Evolutionary conservation across 2,329 filamentous ascomycete genomes (phyloP), one percentile per base, ranked within the genome.

Genomic region (Zopfia rhizophila): DNA sequence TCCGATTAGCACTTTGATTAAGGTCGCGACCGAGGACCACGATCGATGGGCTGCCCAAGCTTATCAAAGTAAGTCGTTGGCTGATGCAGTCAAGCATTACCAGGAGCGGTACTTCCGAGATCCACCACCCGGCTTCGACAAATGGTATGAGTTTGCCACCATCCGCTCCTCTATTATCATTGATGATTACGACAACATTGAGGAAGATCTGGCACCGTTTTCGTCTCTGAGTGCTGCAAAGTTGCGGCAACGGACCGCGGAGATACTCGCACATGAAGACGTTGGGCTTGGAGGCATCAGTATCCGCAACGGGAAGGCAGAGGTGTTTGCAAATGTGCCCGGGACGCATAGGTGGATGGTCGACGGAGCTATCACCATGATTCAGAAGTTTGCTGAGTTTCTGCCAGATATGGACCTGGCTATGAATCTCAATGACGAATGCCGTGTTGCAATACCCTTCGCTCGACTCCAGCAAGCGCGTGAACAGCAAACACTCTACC

Each of bases 351-450:
- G 74, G 13, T 84, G 82, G 81, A 82, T 84, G 78, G 71, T 85
- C 7, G 75, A 81, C 22, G 81, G 81, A 17, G 72, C 81, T 1
- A 69, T 76, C 1, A 58, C 71, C 5, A 82, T 86, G 72, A 81
- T 86, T 22, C 71, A 75, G 24, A 72, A 75, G 1, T 84, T 85
- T 53, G 73, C 75, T 1, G 61, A 80, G 43, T 73, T 76, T 53
- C 72, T 86, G 21, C 83, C 83, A 0, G 82, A 86, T 48, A 86
- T 86, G 83, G 82, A 85, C 56, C 63, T 86, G 25, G 82, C 79
- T 1, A 80, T 86, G 68, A 86, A 86, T 49, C 60, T 85, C n/a
- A 83, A 85, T 48, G 82, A 85, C 51, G 82, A 85, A 56, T 76
- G 76, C 33, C 76, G 83, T 8, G 78, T 85, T 8, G 78, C 79